Evolutionary conservation across 2,329 filamentous ascomycete species (phyloP).

Genomic region (Hortaea werneckii): DNA sequence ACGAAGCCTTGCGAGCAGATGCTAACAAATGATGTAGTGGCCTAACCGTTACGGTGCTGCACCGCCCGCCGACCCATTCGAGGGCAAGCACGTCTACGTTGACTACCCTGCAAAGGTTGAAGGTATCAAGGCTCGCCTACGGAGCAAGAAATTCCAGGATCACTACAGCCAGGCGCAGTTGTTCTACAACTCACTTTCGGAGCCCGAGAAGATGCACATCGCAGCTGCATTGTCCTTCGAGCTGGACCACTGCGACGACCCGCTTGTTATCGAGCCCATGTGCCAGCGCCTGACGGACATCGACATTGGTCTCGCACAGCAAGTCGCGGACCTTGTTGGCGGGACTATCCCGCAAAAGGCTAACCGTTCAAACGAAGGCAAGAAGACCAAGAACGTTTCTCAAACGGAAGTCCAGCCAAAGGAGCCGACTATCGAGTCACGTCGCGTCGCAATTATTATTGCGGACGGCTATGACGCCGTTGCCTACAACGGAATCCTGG

Average conservation of each 20-base stretch:
- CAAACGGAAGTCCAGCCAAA: conserved; percentile 57
- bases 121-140: conserved; percentile 60
- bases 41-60: conserved; percentile 58
- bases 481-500: conserved; percentile 56
- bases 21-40: conserved; percentile 45
- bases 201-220: conserved; percentile 56
- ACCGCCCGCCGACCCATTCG: conserved; percentile 50
- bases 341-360: conserved; percentile 47
- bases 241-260: conserved; percentile 73
- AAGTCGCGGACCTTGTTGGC: conserved; percentile 61
- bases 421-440: conserved; percentile 57
- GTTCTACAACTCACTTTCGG: conserved; percentile 68
- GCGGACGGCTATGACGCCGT: conserved; percentile 64
- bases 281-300: conserved; percentile 61
- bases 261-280: conserved; percentile 63
- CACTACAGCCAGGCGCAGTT: conserved; percentile 70
- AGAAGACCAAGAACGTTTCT: conserved; percentile 56
- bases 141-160: conserved; percentile 66
- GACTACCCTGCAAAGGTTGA: conserved; percentile 56
- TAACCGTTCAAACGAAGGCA: conserved; percentile 52
- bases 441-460: conserved; percentile 64
- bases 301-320: conserved; percentile 57
- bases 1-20: too few species aligned
- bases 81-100: conserved; percentile 51
- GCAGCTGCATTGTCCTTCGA: conserved; percentile 55